Base-by-base conservation (phyloP, 768 basidiomycete species). In the Russula abietina region DNA sequence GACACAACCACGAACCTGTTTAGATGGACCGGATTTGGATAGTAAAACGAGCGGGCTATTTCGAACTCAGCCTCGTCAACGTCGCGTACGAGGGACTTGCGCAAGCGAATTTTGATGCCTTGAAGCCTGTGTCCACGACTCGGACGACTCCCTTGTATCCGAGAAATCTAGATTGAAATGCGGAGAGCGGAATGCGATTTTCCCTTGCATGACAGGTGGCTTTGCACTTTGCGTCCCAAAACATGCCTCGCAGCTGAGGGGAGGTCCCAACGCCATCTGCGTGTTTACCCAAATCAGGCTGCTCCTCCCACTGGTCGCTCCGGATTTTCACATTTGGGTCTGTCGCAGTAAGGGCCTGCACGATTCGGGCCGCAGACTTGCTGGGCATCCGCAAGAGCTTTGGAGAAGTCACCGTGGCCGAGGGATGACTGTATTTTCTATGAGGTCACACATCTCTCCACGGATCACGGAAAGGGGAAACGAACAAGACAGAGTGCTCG, bases 241-340 rank as follows among this genome's bases (percentile, higher is more conserved):
- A 93, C 68, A 70, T 73, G 45, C 83, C 71, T 0, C 78, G 82
- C 5, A 93, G 75, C 26, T 76, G 74, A 22, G 75, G 73, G 1
- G 89, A 88, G 0, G 89, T 89, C 1, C 91, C 91, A 14, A 88
- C 83, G 28, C 91, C 91, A 61, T 93, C 91, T 0, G 91, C 91
- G 70, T 85, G 86, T 26, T 24, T 3, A 64, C 77, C 78, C 12
- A 91, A 73, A 70, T 92, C 91, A 0, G 71, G 70, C 51, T 90
- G 79, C 59, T 79, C 75, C 55, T 83, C 80, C 84, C 91, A 91
- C 67, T 93, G 79, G 49, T 77, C 65, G 3, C 72, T 73, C 9
- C 65, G 62, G 54, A 93, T 83, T 22, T 71, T 72, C n/a, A 91
- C 83, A 1, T 88, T 87, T 0, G 85, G 82, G 65, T 90, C 86